Evolutionary conservation across 768 basidiomycete genomes (phyloP).

Genomic region (Tricholoma flavovirens): DNA sequence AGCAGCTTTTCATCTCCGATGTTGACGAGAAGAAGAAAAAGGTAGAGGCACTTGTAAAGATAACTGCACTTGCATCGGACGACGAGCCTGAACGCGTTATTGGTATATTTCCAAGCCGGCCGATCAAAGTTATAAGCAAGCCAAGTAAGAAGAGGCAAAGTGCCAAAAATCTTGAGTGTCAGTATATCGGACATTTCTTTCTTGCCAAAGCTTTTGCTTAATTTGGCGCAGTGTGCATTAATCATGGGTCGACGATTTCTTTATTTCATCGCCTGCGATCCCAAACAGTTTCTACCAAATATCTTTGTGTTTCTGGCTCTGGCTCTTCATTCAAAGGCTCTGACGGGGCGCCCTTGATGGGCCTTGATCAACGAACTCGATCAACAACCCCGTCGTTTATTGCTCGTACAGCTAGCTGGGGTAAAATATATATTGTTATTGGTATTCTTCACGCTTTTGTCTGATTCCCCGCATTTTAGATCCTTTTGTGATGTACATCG

Average conservation of each 20-base stretch:
- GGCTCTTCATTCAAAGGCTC: slow-evolving; percentile 90
- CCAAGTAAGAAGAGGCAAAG: slow-evolving; percentile 96
- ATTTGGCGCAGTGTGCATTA: slow-evolving; percentile 70
- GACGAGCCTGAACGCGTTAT: slow-evolving; percentile 80
- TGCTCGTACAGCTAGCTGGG: slow-evolving; percentile 87
- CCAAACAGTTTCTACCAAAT: slow-evolving; percentile 94
- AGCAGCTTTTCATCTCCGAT: slow-evolving; percentile 92
- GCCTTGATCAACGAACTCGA: slow-evolving; percentile 65
- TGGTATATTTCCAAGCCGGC: slow-evolving; percentile 84
- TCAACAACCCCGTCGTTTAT: slow-evolving; percentile 83
- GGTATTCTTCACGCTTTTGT: background rate
- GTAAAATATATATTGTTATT: slow-evolving; percentile 35
- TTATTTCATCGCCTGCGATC: slow-evolving; percentile 94
- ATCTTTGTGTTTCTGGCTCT: slow-evolving; percentile 92
- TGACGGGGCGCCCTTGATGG: slow-evolving; percentile 83
- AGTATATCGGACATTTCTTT: slow-evolving; percentile 30
- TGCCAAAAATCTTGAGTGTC: slow-evolving; percentile 88
- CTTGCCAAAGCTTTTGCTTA: slow-evolving; percentile 7
- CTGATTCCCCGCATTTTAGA: slow-evolving; percentile 37
- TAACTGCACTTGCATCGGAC: slow-evolving; percentile 73
- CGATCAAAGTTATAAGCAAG: slow-evolving; percentile 99
- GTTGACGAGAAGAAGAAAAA: slow-evolving; percentile 94
- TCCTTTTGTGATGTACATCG: slow-evolving; percentile 96
- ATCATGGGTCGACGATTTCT: slow-evolving; percentile 93
- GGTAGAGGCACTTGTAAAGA: slow-evolving; percentile 88